Conservation (phyloP, 495 filamentous ascomycete genomes). For the Trichoderma asperelloides region DNA sequence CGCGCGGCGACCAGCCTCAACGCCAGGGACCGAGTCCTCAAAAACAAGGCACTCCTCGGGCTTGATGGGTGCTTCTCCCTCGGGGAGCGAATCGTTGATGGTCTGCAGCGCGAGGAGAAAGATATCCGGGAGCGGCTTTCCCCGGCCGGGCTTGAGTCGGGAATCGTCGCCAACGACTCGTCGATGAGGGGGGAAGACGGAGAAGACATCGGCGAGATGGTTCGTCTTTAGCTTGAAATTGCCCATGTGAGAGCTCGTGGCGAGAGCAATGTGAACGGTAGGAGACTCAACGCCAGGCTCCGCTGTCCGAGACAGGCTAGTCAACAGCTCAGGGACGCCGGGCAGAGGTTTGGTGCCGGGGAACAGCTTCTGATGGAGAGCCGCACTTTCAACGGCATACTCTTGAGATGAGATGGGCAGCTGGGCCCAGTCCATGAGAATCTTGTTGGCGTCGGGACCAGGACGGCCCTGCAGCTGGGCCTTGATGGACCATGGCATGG, state of each 20-base stretch:
- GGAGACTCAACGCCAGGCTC: conserved; percentile 16
- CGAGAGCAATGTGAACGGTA: conserved; percentile 74
- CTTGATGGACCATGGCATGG: conserved; percentile 87
- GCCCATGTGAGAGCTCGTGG: conserved; percentile 60
- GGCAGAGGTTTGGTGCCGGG: conserved; percentile 65
- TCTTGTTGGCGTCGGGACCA: conserved; percentile 48
- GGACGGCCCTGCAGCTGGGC: conserved; percentile 92
- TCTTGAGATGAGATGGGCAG: conserved; percentile 64
- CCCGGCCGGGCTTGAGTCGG: conserved; percentile 67
- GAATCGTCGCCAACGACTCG: conserved; percentile 80
- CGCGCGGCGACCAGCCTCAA: conserved; percentile 82
- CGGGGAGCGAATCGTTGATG: conserved; percentile 63
- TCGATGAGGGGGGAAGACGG: conserved; percentile 55
- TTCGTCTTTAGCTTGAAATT: conserved; percentile 77
- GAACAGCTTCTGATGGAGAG: conserved; percentile 63
- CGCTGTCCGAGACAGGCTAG: conserved; percentile 32
- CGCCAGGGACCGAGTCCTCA: conserved; percentile 87
- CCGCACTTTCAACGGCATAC: conserved; percentile 47
- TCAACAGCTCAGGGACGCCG: conserved; percentile 63
- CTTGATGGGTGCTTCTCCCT: conserved; percentile 57
- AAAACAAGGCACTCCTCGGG: conserved; percentile 93
- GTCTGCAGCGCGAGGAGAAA: conserved; percentile 79
- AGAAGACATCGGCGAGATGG: conserved; percentile 66
- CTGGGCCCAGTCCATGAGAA: conserved; percentile 67
- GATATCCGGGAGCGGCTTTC: conserved; percentile 93